phyloP scores from a whole-genome alignment of 208 protist species.

The Phytomonas sp. region DNA sequence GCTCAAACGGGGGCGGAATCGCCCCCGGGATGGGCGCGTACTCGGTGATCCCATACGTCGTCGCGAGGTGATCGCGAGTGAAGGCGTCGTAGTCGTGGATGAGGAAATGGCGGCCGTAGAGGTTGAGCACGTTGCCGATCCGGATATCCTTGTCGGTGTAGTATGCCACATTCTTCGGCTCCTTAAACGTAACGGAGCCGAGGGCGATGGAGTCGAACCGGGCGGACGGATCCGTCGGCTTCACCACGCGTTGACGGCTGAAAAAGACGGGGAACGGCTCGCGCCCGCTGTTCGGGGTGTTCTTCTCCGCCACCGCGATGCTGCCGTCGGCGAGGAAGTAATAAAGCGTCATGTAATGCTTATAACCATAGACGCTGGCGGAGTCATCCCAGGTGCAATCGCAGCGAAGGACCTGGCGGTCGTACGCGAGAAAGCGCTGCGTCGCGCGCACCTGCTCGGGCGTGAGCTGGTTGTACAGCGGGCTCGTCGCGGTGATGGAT shows the following conservation, averaged over 20 bases:
- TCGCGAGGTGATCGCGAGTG: constrained; percentile 84
- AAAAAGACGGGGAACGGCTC: constrained; percentile 96
- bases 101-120: constrained; percentile 81
- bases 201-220: constrained; percentile 82
- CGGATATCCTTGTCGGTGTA: constrained; percentile 92
- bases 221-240: constrained; percentile 44
- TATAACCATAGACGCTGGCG: constrained; percentile 76
- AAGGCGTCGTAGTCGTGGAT: constrained; percentile 93
- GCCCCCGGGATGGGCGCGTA: constrained; percentile 59
- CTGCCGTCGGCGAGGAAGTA: constrained; percentile 97
- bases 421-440: constrained; percentile 91
- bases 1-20: constrained; percentile 41
- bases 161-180: constrained; percentile 86
- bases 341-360: constrained; percentile 92
- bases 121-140: constrained; percentile 85
- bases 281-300: constrained; percentile 92
- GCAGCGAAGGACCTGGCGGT: constrained; percentile 96
- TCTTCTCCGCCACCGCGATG: constrained; percentile 92
- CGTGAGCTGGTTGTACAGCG: constrained; percentile 60
- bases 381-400: constrained; percentile 94
- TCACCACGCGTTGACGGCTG: constrained; percentile 82
- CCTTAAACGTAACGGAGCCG: constrained; percentile 89
- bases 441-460: constrained; percentile 81
- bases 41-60: constrained; percentile 51
- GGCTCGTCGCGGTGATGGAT: constrained; percentile 62